Percentiles rank a stretch among this genome's conserved stretches.
Evolutionary conservation across 495 filamentous ascomycete genomes (phyloP).

Genomic region (Neurospora pannonica): DNA sequence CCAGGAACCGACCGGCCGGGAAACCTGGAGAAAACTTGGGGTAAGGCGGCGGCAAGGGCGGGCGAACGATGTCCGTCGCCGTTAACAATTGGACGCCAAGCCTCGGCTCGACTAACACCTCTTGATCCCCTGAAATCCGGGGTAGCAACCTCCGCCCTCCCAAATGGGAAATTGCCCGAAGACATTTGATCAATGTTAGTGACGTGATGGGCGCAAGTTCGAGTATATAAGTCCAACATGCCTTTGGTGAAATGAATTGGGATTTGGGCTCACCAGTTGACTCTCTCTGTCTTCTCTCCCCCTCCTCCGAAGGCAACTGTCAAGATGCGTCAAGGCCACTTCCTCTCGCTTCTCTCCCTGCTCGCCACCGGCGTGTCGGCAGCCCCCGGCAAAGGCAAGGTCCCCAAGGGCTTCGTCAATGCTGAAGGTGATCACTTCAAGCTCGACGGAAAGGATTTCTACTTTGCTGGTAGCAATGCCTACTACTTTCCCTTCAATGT

Average conservation of each 20-base stretch:
- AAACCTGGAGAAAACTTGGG: not conserved
- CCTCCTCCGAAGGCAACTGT: not conserved
- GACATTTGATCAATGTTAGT: not conserved
- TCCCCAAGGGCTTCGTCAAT: slow-evolving; percentile 34
- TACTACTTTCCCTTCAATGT: slow-evolving; percentile 61
- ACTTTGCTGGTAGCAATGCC: slow-evolving; percentile 62
- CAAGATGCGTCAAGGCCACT: not conserved
- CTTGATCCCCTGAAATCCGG: not conserved
- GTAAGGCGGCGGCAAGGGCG: not conserved
- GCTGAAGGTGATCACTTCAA: slow-evolving; percentile 49
- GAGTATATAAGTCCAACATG: not conserved
- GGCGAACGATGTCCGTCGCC: not conserved
- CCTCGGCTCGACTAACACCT: not conserved
- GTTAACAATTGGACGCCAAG: not conserved
- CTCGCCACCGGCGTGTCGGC: not conserved
- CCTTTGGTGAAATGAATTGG: not conserved
- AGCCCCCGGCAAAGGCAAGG: slow-evolving; percentile 5
- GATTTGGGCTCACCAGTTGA: not conserved
- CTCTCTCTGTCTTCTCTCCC: not conserved
- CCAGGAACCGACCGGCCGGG: not conserved
- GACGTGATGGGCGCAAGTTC: not conserved
- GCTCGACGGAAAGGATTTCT: slow-evolving; percentile 52
- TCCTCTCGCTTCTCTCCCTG: not conserved
- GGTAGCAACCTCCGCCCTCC: not conserved
- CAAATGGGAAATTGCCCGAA: not conserved